Evolutionary conservation across 164 flowering plant genomes (phyloP).

Genomic region (Chimonanthus salicifolius): DNA sequence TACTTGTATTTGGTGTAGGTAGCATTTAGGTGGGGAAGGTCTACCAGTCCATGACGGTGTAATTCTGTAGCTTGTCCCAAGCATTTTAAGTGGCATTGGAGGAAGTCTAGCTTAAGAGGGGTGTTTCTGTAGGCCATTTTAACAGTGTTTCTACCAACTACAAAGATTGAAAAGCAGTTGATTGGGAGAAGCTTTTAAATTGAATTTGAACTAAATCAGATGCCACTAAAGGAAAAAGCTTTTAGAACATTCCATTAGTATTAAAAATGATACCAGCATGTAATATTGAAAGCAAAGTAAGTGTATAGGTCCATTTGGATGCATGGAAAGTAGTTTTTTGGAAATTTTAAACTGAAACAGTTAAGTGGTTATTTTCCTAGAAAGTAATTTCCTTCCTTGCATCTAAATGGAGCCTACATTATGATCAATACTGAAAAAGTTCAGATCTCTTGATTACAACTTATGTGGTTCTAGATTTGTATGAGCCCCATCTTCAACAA

Average conservation of each 20-base stretch:
- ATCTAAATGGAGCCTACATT: neutral
- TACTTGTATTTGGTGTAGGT: too few species aligned
- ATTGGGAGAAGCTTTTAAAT: neutral
- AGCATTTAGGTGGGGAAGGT: neutral
- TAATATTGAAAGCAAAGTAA: too few species aligned
- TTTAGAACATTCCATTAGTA: neutral
- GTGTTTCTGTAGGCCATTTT: too few species aligned
- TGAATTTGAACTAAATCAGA: neutral
- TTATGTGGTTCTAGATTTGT: too few species aligned
- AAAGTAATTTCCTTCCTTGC: too few species aligned
- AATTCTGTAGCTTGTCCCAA: neutral
- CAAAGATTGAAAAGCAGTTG: neutral
- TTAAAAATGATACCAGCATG: too few species aligned
- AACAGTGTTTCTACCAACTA: neutral
- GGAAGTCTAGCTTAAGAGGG: too few species aligned
- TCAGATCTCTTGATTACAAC: too few species aligned
- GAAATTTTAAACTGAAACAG: neutral
- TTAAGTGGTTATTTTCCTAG: neutral
- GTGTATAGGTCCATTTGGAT: too few species aligned
- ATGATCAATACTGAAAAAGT: neutral
- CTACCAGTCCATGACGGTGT: neutral
- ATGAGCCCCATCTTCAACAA: too few species aligned
- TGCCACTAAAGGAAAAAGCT: neutral
- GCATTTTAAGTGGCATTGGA: neutral
- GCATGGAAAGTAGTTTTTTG: neutral